These are phyloP conservation scores for Euphorbia celastroides DNA, from an alignment of 441 rosid genomes.

Conservation along the genomic window DNA sequence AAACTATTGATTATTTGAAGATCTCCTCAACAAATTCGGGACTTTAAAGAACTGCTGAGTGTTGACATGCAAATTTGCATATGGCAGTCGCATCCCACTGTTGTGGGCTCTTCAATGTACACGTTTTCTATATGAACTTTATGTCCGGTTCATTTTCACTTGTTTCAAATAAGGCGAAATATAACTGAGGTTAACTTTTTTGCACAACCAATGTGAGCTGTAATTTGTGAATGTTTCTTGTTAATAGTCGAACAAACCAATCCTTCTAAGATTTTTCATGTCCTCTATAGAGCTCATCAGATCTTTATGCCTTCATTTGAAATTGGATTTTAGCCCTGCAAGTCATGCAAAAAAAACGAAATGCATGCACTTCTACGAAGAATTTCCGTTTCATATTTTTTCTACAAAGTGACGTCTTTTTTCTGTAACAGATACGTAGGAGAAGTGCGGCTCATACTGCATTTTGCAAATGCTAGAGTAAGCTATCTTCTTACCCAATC, in stretches of 20 bases:
- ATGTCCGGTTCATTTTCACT: too few species aligned
- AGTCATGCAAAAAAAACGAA: background rate
- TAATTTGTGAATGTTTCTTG: background rate
- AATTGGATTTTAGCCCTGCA: background rate
- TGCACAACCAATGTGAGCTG: too few species aligned
- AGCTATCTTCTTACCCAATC: conserved; percentile 14
- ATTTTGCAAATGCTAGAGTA: conserved; percentile 54
- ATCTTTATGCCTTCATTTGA: background rate
- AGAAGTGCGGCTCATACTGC: conserved; percentile 58
- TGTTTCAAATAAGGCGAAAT: too few species aligned
- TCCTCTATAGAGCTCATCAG: background rate
- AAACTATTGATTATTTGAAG: background rate
- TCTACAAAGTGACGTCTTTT: background rate
- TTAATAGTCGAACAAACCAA: background rate
- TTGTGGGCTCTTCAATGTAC: too few species aligned
- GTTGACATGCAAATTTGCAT: background rate
- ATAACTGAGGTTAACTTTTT: too few species aligned
- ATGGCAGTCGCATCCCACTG: conserved; percentile 1
- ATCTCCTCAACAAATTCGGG: too few species aligned
- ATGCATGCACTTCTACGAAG: background rate
- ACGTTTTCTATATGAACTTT: too few species aligned
- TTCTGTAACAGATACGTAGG: conserved; percentile 55
- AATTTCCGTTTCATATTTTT: background rate
- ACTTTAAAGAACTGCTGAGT: background rate
- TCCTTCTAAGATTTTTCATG: background rate